Evolutionary conservation across 176 grass and related monocot genomes (phyloP).

Genomic region (Paspalum vaginatum): DNA sequence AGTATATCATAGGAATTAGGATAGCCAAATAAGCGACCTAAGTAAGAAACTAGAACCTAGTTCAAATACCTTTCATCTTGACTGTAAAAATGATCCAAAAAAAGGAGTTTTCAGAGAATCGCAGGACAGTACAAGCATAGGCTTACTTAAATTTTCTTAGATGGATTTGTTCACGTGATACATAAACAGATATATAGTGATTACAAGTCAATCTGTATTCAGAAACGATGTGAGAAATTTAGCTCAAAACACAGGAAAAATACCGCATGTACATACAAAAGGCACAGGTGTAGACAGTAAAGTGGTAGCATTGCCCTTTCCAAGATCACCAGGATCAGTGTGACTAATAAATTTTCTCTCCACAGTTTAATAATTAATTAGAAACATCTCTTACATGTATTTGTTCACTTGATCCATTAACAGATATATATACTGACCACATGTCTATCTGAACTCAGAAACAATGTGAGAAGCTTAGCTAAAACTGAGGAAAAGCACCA

Average conservation of each 20-base stretch:
- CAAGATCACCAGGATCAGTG: slow-evolving; percentile 72
- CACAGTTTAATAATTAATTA: neutral
- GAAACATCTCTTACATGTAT: neutral
- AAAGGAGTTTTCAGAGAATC: neutral
- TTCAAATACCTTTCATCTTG: neutral
- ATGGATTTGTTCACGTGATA: neutral
- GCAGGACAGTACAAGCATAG: neutral
- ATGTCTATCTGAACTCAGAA: neutral
- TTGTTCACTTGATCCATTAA: neutral
- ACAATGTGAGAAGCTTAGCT: neutral
- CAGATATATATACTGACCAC: neutral
- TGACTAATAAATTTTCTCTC: slow-evolving; percentile 4
- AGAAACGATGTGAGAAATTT: neutral
- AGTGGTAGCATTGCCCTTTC: slow-evolving; percentile 53
- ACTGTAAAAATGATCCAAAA: neutral
- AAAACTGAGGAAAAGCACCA: slow-evolving; percentile 2
- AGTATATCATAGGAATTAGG: neutral
- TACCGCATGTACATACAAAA: neutral
- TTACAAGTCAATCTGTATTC: neutral
- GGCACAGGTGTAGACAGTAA: neutral
- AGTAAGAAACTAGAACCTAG: neutral
- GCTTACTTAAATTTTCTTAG: neutral
- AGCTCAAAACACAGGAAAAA: neutral
- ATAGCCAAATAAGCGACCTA: neutral
- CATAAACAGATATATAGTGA: neutral